phyloP scores from a whole-genome alignment of 192 early-diverging fungal species.

The Phycomyces nitens region DNA sequence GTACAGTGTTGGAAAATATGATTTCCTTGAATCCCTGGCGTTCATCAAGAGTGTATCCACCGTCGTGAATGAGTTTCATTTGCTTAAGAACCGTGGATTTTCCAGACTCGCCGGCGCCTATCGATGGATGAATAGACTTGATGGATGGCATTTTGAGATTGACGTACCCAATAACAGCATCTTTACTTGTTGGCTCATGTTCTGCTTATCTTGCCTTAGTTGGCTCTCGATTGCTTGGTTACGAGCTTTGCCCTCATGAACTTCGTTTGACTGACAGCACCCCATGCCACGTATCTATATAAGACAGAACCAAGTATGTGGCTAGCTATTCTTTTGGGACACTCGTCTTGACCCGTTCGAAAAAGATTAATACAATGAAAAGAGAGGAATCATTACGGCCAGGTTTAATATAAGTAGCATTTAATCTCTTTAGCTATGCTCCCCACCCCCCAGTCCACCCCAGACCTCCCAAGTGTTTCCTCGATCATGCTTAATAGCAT shows the following conservation, averaged over 20 bases:
- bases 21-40: constrained; percentile 36
- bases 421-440: too few relatives aligned
- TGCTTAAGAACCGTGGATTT: constrained; percentile 56
- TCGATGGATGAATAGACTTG: background rate
- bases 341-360: background rate
- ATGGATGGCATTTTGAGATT: background rate
- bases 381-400: too few relatives aligned
- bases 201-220: constrained; percentile 72
- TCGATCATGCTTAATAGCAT: too few relatives aligned
- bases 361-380: too few relatives aligned
- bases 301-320: background rate
- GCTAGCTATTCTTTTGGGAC: background rate
- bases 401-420: too few relatives aligned
- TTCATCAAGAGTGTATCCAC: constrained; percentile 36
- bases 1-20: constrained; percentile 43
- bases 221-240: constrained; percentile 89
- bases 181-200: constrained; percentile 86
- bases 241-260: constrained; percentile 15
- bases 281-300: background rate
- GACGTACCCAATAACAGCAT: constrained; percentile 78
- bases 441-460: too few relatives aligned
- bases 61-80: constrained; percentile 47
- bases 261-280: background rate
- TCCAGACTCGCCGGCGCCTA: constrained; percentile 56
- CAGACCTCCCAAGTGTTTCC: too few relatives aligned